Evolutionary conservation across 352 stramenopile genomes (phyloP).

Genomic region (Phytophthora cactorum): DNA sequence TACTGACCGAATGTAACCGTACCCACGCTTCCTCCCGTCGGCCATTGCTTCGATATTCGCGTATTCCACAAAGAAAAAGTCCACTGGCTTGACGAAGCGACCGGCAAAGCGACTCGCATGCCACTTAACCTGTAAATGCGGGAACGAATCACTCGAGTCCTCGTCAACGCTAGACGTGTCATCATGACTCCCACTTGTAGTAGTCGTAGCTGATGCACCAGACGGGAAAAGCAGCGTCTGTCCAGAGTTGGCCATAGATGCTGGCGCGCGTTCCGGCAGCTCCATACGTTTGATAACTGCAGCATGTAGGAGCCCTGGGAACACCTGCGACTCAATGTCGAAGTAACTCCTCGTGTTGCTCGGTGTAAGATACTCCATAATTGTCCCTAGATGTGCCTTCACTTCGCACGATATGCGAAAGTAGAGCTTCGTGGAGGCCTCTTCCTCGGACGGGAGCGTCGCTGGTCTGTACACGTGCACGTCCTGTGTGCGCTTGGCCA

Average conservation of each 20-base stretch:
- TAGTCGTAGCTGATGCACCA: constrained; percentile 33
- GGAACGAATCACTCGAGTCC: constrained; percentile 51
- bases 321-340: constrained; percentile 84
- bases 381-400: constrained; percentile 75
- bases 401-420: constrained; percentile 87
- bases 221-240: constrained; percentile 35
- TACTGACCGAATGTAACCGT: constrained; percentile 80
- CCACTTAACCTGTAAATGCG: constrained; percentile 85
- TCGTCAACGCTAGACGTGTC: constrained; percentile 58
- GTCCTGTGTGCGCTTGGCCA: constrained; percentile 81
- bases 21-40: constrained; percentile 70
- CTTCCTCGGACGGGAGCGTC: constrained; percentile 47
- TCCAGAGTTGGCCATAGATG: constrained; percentile 22
- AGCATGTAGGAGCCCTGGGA: constrained; percentile 78
- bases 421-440: constrained; percentile 66
- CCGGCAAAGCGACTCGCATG: constrained; percentile 84
- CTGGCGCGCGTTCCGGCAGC: constrained; percentile 36
- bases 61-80: constrained; percentile 91
- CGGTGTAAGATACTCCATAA: constrained; percentile 84
- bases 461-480: constrained; percentile 78
- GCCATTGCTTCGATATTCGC: constrained; percentile 76
- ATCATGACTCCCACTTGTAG: constrained; percentile 40
- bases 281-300: constrained; percentile 86
- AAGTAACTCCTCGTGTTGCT: constrained; percentile 76
- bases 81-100: constrained; percentile 81